A percentile compares a stretch with the other conserved stretches of the same genome.
Evolutionary conservation across 1,139 yeast species (phyloP).

Genomic region (Debaryomycetaceae sp.): DNA sequence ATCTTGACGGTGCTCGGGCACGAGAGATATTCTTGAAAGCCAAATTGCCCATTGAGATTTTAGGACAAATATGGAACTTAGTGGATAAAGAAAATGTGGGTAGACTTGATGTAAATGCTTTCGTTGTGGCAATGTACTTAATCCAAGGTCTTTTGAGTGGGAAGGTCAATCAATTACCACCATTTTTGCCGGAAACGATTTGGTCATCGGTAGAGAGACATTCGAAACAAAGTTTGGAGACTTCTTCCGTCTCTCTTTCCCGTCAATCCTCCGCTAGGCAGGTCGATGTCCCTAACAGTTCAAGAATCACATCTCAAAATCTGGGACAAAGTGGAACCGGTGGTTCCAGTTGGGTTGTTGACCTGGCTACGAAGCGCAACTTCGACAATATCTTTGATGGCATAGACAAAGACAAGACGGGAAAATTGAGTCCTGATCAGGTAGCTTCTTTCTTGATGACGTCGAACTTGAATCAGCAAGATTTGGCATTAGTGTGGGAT

Average conservation of each 20-base stretch:
- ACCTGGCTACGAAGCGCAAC: constrained; percentile 68
- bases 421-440: constrained; percentile 68
- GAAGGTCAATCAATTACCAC: constrained; percentile 64
- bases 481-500: constrained; percentile 91
- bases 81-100: constrained; percentile 80
- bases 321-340: constrained; percentile 6
- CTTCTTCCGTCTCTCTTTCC: constrained; percentile 23
- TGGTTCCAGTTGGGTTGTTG: constrained; percentile 58
- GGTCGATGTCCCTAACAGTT: constrained; percentile 6
- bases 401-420: constrained; percentile 63
- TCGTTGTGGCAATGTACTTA: constrained; percentile 91
- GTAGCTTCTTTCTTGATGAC: constrained; percentile 89
- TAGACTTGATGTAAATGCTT: constrained; percentile 64
- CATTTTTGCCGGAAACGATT: constrained; percentile 59
- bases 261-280: constrained; percentile 43
- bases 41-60: constrained; percentile 64
- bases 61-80: constrained; percentile 87
- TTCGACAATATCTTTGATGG: constrained; percentile 76
- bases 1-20: constrained; percentile 72
- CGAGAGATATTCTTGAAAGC: constrained; percentile 86
- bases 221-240: constrained; percentile 4
- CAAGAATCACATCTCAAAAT: constrained; percentile 5
- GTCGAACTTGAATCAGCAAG: constrained; percentile 81
- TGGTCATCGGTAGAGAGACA: constrained; percentile 54
- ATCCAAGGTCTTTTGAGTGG: constrained; percentile 79